Evolutionary conservation across 352 stramenopile species (phyloP), one percentile per base, ranked within the genome.

Genomic region (Phytophthora syringae): DNA sequence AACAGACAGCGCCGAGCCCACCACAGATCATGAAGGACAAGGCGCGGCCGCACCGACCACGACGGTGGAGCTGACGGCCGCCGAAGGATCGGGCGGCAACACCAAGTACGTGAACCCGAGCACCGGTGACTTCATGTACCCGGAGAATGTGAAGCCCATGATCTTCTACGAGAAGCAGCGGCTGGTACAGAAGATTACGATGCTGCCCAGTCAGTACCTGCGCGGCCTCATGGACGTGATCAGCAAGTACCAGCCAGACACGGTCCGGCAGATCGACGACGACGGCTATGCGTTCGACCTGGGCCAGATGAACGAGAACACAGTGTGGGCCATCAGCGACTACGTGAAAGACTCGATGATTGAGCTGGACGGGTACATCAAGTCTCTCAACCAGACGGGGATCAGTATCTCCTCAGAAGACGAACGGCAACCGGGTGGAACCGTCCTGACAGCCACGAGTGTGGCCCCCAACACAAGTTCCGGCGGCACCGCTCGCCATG

Each of bases 291-390:
- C 86, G 11, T 95, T 95, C 36, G 86, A 95, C 48, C 56, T 95
- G 18, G 86, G 86, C 10, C 86, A 93, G 61, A 95, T 95, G 86
- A 92, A 93, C 64, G 86, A 95, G 66, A 95, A 95, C 67, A 95
- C 86, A 0, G 86, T 93, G 36, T 95, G 84, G 81, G 86, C 86
- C 47, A 95, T 95, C 60, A 90, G 81, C 44, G 86, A 95, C 57
- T 95, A 95, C 64, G 86, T 95, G 24, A 90, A 92, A 60, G 84
- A 93, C 50, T 90, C 84, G 48, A 93, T 95, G 82, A 80, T 90
- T 28, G 86, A 95, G 64, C 55, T 95, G 34, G 85, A 95, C 44
- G 84, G 86, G 32, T 95, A 95, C 70, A 92, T 95, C 49, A 84
- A 84, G 55, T 90, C 83, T 42, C 79, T 88, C 20, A 78, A 79